phyloP scores from a whole-genome alignment of 1,284 basidiomycete species.

The Boletus sp. region DNA sequence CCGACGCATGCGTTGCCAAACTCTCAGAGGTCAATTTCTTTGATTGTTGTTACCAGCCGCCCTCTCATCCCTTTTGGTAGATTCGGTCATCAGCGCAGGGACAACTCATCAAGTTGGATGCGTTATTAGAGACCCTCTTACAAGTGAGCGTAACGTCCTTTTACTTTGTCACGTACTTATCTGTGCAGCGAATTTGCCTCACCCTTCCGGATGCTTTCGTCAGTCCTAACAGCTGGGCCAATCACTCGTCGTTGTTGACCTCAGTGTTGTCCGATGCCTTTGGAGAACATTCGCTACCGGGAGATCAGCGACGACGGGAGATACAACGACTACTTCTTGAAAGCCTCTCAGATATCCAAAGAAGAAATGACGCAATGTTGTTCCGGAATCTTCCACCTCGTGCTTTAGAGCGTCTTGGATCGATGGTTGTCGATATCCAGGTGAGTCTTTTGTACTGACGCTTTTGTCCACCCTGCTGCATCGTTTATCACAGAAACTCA shows the following conservation, averaged over 20 bases:
- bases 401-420: slow-evolving; percentile 51
- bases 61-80: slow-evolving; percentile 32
- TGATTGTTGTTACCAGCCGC: neutral
- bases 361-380: slow-evolving; percentile 73
- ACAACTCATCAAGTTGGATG: slow-evolving; percentile 54
- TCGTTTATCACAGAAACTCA: slow-evolving; percentile 55
- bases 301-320: slow-evolving; percentile 36
- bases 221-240: slow-evolving; percentile 64
- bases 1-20: slow-evolving; percentile 63
- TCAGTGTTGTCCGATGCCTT: slow-evolving; percentile 43
- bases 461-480: neutral
- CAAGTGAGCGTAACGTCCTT: slow-evolving; percentile 42
- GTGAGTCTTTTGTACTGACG: slow-evolving; percentile 31
- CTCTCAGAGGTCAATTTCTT: slow-evolving; percentile 57
- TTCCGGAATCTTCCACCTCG: slow-evolving; percentile 65
- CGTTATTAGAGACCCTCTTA: slow-evolving; percentile 50
- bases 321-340: slow-evolving; percentile 46
- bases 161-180: slow-evolving; percentile 9
- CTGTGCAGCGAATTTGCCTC: slow-evolving; percentile 55
- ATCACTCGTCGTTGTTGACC: slow-evolving; percentile 45
- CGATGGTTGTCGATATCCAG: slow-evolving; percentile 74
- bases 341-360: slow-evolving; percentile 54
- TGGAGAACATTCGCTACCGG: slow-evolving; percentile 28
- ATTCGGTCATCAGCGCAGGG: slow-evolving; percentile 51
- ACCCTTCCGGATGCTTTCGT: slow-evolving; percentile 69